Evolutionary conservation across 371 early-diverging fungal species (phyloP), one percentile per base, ranked within the genome.

Genomic region (Lichtheimia ornata): DNA sequence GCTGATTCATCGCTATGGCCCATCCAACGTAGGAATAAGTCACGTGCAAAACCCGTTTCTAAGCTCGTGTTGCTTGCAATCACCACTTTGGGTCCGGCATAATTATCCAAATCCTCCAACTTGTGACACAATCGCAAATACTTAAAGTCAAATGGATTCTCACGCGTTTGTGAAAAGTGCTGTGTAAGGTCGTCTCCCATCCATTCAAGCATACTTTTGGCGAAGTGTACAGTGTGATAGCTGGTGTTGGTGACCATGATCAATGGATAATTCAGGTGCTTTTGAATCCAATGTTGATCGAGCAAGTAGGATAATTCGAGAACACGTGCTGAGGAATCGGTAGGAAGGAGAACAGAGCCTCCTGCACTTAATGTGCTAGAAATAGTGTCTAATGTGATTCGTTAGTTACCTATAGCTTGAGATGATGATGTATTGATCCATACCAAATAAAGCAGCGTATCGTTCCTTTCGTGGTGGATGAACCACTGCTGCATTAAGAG

Each of bases 131-230:
- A 57, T 58, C 85, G 79, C 14, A 92, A 53, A 56, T 89, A 90
- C 71, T 88, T 91, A 77, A 96, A 91, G 63, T 96, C 94, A 65
- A 94, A 96, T 0, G 97, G 96, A 58, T 89, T 88, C 59, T 91
- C 93, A 11, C 95, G 86, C 28, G 83, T 81, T 25, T 86, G 84
- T 0, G 88, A 77, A 59, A 95, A 89, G 22, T 86, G 79, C 24
- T 83, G 74, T 12, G 88, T 85, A 20, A 96, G 72, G n/a, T 82
- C 83, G 45, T 91, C 89, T 4, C 94, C 90, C 96, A 97, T 95
- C 98, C 98, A 98, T 76, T 96, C 97, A 44, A 93, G 80, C 90
- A 95, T 95, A 30, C 88, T 88, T 60, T 91, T 91, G 1, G 97
- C 96, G 66, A 88, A 89, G 64, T 91, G 86, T 2, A 91, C 84